A percentile compares a stretch with the other conserved stretches of the same genome.
Conservation (phyloP, 176 grass and related monocot genomes). For the Musa troglodytarum region DNA sequence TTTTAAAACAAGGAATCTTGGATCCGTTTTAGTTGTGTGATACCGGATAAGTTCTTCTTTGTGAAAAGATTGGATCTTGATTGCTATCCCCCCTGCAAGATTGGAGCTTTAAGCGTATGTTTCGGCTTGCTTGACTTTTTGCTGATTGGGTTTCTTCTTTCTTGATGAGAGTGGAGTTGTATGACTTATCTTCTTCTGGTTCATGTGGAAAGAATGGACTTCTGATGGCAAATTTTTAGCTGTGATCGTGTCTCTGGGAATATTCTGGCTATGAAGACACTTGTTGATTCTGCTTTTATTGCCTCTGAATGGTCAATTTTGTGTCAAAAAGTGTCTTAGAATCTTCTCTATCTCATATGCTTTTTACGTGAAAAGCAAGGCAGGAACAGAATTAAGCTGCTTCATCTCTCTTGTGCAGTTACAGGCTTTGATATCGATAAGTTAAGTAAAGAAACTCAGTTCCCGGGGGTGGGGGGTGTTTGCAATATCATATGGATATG, state of each 20-base stretch:
- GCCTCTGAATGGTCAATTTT: background rate
- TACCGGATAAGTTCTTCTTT: background rate
- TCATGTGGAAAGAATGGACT: too few species aligned
- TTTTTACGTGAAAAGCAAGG: background rate
- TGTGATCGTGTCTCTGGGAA: too few species aligned
- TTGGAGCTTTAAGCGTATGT: background rate
- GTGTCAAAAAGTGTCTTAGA: background rate
- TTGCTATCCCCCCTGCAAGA: background rate
- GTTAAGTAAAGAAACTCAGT: conserved; percentile 43
- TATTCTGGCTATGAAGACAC: background rate
- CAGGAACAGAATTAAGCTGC: background rate
- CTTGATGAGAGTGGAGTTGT: background rate
- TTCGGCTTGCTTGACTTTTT: background rate
- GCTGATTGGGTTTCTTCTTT: background rate
- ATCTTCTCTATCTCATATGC: background rate
- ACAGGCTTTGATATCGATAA: conserved; percentile 50
- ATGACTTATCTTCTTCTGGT: too few species aligned
- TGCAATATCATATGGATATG: too few species aligned
- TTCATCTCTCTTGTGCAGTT: conserved; percentile 11
- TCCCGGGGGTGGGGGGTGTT: too few species aligned
- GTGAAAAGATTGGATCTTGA: background rate
- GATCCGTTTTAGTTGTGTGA: background rate
- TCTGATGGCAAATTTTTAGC: too few species aligned
- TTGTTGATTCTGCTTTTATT: background rate
- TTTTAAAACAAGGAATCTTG: background rate